Base-by-base conservation (phyloP, 2,329 filamentous ascomycete genomes). In the Penicillium sp. region DNA sequence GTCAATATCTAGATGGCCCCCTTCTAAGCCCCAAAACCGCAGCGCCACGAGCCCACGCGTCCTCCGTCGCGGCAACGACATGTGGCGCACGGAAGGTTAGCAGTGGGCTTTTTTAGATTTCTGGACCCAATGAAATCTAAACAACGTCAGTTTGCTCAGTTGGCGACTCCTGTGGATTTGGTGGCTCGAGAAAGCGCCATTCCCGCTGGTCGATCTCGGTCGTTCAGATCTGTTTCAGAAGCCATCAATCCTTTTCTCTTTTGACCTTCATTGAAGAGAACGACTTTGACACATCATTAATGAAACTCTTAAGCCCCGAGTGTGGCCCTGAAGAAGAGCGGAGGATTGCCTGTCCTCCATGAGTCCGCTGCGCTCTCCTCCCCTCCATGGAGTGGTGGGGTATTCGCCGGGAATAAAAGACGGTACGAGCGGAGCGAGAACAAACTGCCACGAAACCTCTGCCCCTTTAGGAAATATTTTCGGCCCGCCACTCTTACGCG, bases 11-110 rank as follows among this genome's bases (percentile, higher is more conserved):
- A 14, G 35, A 39, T 10, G 17, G 2, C 35, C 49, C 49, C 14
- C 22, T 35, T 22, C 37, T 14, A 38, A 42, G 28, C 45, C 43
- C 52, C 57, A 31, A 39, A 35, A 47, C 39, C 34, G 39, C 35
- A 55, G 57, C 52, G 57, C 57, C 52, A 51, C 38, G 52, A 39
- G 52, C 51, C 57, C 57, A 56, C 57, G 57, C 57, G 57, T 59
- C 57, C 38, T 45, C 17, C 17, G 15, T 37, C 38, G 55, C 55
- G 20, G 20, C 28, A 28, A 39, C 43, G n/a, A 49, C 35, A 50
- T 50, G 51, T 55, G 45, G 45, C 45, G 57, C 28, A 20, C 22
- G 4, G 22, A 38, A 38, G 42, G 20, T 38, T 52, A 1, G 31
- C 22, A 47, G 57, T 51, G 57, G 52, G 35, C n/a, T 25, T 10